These are phyloP conservation scores for Fulvia fulva DNA, from an alignment of 2,329 filamentous ascomycete genomes.

Conservation along the genomic window DNA sequence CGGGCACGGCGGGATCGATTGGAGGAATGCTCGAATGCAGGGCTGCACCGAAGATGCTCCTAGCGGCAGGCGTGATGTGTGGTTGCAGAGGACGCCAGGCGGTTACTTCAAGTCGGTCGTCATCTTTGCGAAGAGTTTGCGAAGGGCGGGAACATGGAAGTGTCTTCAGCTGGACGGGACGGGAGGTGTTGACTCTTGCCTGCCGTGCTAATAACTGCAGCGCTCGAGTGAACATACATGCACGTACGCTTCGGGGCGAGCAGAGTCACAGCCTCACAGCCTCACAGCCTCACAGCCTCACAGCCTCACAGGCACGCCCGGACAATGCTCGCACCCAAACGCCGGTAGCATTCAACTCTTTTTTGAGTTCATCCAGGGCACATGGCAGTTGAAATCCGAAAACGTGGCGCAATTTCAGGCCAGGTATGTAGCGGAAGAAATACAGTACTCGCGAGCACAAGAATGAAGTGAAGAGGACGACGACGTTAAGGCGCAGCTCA, in stretches of 20 bases:
- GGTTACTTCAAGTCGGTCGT: not conserved
- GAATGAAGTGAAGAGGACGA: not conserved
- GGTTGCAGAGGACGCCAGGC: not conserved
- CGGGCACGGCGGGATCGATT: slow-evolving; percentile 1
- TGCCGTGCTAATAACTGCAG: not conserved
- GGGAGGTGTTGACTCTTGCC: too few species aligned
- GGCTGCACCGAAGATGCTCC: not conserved
- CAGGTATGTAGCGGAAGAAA: not conserved
- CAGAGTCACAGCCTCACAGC: too few species aligned
- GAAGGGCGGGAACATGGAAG: not conserved
- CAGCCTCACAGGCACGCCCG: not conserved
- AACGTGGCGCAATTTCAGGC: not conserved
- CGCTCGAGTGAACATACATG: not conserved
- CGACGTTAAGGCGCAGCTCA: not conserved
- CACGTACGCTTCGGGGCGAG: not conserved
- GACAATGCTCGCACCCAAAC: not conserved
- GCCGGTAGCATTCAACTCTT: not conserved
- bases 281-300: too few species aligned
- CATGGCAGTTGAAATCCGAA: not conserved
- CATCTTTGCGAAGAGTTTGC: not conserved
- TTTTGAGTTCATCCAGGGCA: not conserved
- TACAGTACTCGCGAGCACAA: not conserved
- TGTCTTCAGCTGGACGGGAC: too few species aligned
- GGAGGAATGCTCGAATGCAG: not conserved
- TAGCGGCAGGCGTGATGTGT: not conserved